Conservation (phyloP, 2,329 filamentous ascomycete species). For the Alternaria hordeiaustralica region DNA sequence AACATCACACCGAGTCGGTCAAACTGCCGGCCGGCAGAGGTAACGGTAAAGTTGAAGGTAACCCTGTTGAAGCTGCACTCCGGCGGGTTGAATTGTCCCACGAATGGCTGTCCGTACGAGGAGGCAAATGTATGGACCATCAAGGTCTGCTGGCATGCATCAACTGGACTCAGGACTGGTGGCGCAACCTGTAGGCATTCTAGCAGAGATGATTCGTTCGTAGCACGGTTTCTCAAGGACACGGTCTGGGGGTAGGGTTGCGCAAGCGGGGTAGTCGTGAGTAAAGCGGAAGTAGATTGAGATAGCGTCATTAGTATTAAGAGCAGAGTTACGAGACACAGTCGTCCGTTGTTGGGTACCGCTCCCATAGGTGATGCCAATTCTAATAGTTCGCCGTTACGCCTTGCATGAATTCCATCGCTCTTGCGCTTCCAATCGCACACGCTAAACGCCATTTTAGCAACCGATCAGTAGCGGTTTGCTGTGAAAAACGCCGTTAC, state of each 20-base stretch:
- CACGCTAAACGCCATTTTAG: slow-evolving; percentile 22
- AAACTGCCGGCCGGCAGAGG: slow-evolving; percentile 74
- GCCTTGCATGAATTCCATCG: slow-evolving; percentile 19
- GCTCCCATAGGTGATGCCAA: slow-evolving; percentile 16
- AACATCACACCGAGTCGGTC: slow-evolving; percentile 80
- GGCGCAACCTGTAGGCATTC: slow-evolving; percentile 74
- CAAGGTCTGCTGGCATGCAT: slow-evolving; percentile 62
- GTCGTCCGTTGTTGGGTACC: slow-evolving; percentile 17
- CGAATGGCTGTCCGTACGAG: slow-evolving; percentile 76
- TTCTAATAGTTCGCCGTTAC: slow-evolving; percentile 16
- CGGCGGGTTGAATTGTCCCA: slow-evolving; percentile 73
- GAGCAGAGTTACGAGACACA: slow-evolving; percentile 31
- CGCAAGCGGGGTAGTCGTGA: slow-evolving; percentile 21
- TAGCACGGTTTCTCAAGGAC: slow-evolving; percentile 28
- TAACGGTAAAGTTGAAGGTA: slow-evolving; percentile 76
- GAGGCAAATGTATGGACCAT: slow-evolving; percentile 74
- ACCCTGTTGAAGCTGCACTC: slow-evolving; percentile 75
- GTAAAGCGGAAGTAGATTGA: slow-evolving; percentile 29
- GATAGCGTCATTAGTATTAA: slow-evolving; percentile 46
- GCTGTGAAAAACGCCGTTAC: slow-evolving; percentile 31
- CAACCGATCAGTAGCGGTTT: slow-evolving; percentile 16
- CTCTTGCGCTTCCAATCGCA: slow-evolving; percentile 27
- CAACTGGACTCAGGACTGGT: slow-evolving; percentile 63
- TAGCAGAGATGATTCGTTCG: slow-evolving; percentile 50
- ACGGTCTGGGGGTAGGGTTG: slow-evolving; percentile 16